Evolutionary conservation across 305 asterid species (phyloP).

Genomic region (Fraxinus greggii): DNA sequence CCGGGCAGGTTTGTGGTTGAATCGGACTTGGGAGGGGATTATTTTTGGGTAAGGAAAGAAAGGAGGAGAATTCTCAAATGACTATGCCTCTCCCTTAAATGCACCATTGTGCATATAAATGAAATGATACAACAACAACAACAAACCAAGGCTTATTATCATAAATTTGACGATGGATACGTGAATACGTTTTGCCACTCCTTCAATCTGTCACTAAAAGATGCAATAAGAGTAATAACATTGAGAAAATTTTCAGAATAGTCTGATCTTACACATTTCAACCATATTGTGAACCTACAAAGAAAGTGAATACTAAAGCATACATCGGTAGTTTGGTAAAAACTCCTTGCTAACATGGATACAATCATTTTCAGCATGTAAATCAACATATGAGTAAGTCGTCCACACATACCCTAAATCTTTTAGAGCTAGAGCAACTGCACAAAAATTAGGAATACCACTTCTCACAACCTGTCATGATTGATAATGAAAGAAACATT

Average conservation of each 20-base stretch:
- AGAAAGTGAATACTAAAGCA: not conserved
- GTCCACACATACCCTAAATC: conserved; percentile 54
- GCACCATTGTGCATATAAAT: not conserved
- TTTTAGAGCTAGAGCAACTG: conserved; percentile 88
- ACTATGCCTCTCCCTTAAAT: not conserved
- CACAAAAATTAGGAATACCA: conserved; percentile 98
- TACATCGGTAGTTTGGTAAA: not conserved
- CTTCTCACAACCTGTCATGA: conserved; percentile 52
- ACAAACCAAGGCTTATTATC: not conserved
- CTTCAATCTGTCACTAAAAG: not conserved
- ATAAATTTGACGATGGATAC: not conserved
- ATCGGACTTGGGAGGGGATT: not conserved
- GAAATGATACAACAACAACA: not conserved
- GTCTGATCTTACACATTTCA: not conserved
- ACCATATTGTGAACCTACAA: not conserved
- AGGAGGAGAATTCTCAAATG: not conserved
- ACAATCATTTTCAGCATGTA: not conserved
- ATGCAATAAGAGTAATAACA: not conserved
- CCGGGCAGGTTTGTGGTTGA: not conserved
- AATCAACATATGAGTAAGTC: conserved; percentile 10
- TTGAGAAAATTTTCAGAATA: not conserved
- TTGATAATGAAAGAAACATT: conserved; percentile 24
- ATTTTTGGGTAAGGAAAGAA: not conserved
- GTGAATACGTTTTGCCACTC: not conserved
- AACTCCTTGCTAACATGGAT: not conserved